These are phyloP conservation scores for Colletotrichum sojae DNA, from an alignment of 2,329 filamentous ascomycete genomes.

Conservation along the genomic window DNA sequence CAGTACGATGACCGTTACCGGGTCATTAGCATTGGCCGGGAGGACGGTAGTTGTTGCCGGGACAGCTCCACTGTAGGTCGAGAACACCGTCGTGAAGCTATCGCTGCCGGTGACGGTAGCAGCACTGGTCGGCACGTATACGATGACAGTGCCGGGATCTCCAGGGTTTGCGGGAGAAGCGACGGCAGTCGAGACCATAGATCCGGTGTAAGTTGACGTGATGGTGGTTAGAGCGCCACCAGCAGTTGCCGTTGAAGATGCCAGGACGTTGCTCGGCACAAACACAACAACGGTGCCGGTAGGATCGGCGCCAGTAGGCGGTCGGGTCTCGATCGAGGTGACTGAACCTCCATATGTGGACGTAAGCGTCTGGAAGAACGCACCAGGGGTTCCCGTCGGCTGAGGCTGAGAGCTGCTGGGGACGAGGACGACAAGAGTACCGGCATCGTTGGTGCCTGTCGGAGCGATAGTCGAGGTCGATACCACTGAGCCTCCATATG, in stretches of 20 bases:
- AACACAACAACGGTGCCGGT: conserved; percentile 32
- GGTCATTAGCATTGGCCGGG: conserved; percentile 29
- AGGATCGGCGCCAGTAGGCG: conserved; percentile 14
- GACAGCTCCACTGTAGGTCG: conserved; percentile 27
- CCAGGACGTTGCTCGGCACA: conserved; percentile 25
- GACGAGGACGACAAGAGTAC: conserved; percentile 28
- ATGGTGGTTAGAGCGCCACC: conserved; percentile 7
- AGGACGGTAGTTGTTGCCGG: conserved; percentile 29
- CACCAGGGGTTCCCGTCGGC: not conserved
- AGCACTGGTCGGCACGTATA: conserved; percentile 19
- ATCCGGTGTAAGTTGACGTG: conserved; percentile 29
- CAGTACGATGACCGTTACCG: conserved; percentile 25
- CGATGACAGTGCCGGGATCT: conserved; percentile 30
- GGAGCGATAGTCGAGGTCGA: conserved; percentile 27
- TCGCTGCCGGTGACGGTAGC: conserved; percentile 1
- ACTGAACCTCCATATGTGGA: conserved; percentile 28
- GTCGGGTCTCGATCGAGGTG: conserved; percentile 20
- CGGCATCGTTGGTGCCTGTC: not conserved
- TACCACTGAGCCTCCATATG: conserved; percentile 11
- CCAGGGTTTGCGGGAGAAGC: conserved; percentile 31
- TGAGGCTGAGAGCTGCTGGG: conserved; percentile 17
- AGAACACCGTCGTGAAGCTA: conserved; percentile 22
- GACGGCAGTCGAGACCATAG: conserved; percentile 21
- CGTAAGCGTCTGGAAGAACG: conserved; percentile 19
- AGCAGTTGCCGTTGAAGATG: conserved; percentile 16